phyloP scores from a whole-genome alignment of 1,284 basidiomycete genomes.

The Paramarasmius palmivorus region DNA sequence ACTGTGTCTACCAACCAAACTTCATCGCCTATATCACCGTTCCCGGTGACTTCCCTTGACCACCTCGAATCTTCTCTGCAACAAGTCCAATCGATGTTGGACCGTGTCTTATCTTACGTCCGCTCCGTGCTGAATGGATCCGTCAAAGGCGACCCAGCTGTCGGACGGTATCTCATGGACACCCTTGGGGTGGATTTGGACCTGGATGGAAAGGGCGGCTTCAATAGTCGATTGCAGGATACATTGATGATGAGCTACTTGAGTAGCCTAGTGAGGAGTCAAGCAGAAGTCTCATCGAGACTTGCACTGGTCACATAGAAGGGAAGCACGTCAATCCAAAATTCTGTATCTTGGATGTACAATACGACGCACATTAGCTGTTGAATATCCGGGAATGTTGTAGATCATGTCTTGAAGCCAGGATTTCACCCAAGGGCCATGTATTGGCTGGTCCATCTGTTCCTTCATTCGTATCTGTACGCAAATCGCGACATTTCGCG shows the following conservation, averaged over 20 bases:
- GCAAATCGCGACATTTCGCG: slow-evolving; percentile 41
- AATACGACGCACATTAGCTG: slow-evolving; percentile 27
- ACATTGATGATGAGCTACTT: slow-evolving; percentile 95
- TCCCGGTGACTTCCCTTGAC: slow-evolving; percentile 62
- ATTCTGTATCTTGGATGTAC: not conserved
- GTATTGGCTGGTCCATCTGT: slow-evolving; percentile 76
- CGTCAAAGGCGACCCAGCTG: slow-evolving; percentile 79
- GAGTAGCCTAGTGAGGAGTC: slow-evolving; percentile 90
- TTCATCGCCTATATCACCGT: slow-evolving; percentile 49
- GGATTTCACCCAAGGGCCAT: slow-evolving; percentile 96
- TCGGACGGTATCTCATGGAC: slow-evolving; percentile 93
- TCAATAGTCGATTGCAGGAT: slow-evolving; percentile 83
- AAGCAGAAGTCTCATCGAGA: slow-evolving; percentile 91
- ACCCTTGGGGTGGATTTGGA: slow-evolving; percentile 74
- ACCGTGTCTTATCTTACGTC: slow-evolving; percentile 87
- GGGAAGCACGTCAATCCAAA: not conserved
- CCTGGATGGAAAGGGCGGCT: slow-evolving; percentile 71
- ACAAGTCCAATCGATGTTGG: slow-evolving; percentile 77
- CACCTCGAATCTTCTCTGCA: slow-evolving; percentile 73
- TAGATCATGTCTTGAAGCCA: slow-evolving; percentile 88
- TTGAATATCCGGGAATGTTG: slow-evolving; percentile 98
- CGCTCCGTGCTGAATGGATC: slow-evolving; percentile 80
- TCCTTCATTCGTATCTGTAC: slow-evolving; percentile 35
- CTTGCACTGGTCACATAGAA: slow-evolving; percentile 71
- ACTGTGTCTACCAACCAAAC: slow-evolving; percentile 43